A percentile compares a stretch with the other conserved stretches of the same genome.
phyloP scores from a whole-genome alignment of 2,329 filamentous ascomycete genomes.

The Aspergillus glaucus region DNA sequence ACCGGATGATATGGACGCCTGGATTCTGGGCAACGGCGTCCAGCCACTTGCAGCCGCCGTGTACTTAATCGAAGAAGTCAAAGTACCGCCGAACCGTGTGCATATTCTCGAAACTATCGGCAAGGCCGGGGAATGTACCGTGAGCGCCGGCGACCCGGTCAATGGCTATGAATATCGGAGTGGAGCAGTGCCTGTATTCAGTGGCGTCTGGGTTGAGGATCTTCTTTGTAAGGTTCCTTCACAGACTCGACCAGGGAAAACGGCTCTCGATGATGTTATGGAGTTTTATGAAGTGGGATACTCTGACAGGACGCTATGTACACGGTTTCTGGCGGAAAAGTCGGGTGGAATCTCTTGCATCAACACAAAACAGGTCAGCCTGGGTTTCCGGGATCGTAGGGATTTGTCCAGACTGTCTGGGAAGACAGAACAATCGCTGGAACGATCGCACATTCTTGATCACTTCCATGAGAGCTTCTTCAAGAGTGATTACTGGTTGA shows the following conservation, averaged over 20 bases:
- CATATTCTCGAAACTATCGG: constrained; percentile 29
- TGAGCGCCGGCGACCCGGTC: constrained; percentile 21
- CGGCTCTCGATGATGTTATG: constrained; percentile 12
- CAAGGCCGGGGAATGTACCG: constrained; percentile 25
- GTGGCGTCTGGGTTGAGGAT: constrained; percentile 28
- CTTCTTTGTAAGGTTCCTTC: constrained; percentile 29
- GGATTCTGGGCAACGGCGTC: constrained; percentile 32
- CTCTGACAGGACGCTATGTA: constrained; percentile 3
- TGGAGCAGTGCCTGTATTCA: constrained; percentile 29
- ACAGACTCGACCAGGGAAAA: constrained; percentile 4
- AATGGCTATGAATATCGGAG: constrained; percentile 33
- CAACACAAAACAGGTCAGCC: background rate
- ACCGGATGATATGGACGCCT: constrained; percentile 18
- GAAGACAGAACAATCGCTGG: background rate
- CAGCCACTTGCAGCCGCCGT: constrained; percentile 31
- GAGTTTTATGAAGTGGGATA: constrained; percentile 3
- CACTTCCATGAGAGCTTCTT: constrained; percentile 16
- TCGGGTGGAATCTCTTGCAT: background rate
- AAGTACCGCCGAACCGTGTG: constrained; percentile 27
- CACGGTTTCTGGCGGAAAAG: constrained; percentile 9
- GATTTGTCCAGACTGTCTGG: background rate
- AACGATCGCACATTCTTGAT: constrained; percentile 10
- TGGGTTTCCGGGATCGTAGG: background rate
- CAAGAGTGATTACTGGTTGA: constrained; percentile 21
- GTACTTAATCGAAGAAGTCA: constrained; percentile 30